Base-by-base conservation (phyloP, 345 rosid genomes). In the Citropsis articulata region DNA sequence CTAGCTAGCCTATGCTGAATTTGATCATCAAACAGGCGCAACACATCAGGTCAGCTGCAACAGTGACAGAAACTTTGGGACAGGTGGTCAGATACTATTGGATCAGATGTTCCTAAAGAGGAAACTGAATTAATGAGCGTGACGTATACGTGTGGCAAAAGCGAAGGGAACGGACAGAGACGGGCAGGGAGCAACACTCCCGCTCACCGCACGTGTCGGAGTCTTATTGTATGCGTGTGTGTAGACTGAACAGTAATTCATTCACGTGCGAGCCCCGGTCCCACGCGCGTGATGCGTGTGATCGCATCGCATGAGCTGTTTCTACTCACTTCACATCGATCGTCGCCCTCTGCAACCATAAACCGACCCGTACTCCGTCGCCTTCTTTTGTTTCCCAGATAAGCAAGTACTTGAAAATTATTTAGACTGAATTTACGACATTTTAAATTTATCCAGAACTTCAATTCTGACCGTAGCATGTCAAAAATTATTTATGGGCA, bases 191-290 rank as follows among this genome's bases (percentile, higher is more conserved):
- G 62, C 1, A 35, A 35, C 36, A 27, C 40, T 4, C 53, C 22
- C 48, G 2, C 24, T 60, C 9, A 5, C 36, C 73, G 64, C 81
- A 79, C 81, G 86, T 74, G 83, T 79, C 79, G 79, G 82, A 75
- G 62, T 38, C 38, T 24, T 53, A 5, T 53, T 18, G 57, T 31
- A 22, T 31, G 70, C 3, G 16, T 1, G 33, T 25, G 36, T 18
- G 5, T 14, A n/a, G n/a, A n/a, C n/a, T 24, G 14, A 61, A 65
- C 22, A 30, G 72, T 57, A 28, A 25, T 18, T 48, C 8, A 16
- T 77, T 86, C 85, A 84, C 81, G 87, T 86, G 87, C 40, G 71
- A 6, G 22, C 4, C 4, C 56, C 12, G 75, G 78, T 61, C 72
- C 76, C 75, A 71, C 75, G 69, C 71, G 65, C 61, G 40, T 75